Percentiles rank a stretch among this genome's conserved stretches.
Conservation (phyloP, 768 basidiomycete genomes). For the Mycena sanguinolenta region DNA sequence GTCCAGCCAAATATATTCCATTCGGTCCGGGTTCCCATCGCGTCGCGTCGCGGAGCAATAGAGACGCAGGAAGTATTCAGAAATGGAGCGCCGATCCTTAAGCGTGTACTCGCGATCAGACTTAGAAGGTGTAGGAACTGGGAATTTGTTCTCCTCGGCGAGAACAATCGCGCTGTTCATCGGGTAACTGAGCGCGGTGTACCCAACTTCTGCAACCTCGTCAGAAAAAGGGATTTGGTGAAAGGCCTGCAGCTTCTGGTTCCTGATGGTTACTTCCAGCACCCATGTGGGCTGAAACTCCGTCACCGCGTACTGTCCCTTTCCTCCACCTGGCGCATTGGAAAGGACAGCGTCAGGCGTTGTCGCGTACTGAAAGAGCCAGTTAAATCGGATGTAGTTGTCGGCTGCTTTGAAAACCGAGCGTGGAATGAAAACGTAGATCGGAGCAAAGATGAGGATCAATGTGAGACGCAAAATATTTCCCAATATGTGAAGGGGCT, state of each 20-base stretch:
- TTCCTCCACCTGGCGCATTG: too few species aligned
- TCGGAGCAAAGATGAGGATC: too few species aligned
- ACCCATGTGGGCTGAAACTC: not conserved
- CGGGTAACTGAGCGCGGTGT: not conserved
- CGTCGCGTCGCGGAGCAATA: not conserved
- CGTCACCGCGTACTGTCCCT: too few species aligned
- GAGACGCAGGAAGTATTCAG: not conserved
- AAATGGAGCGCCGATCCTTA: not conserved
- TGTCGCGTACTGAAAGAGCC: too few species aligned
- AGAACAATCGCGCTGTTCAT: not conserved
- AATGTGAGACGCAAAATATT: too few species aligned
- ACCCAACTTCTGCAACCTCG: not conserved
- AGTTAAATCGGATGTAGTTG: too few species aligned
- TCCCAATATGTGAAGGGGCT: too few species aligned
- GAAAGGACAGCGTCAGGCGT: too few species aligned
- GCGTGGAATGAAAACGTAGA: too few species aligned
- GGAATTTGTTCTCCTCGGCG: too few species aligned
- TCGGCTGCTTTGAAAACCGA: too few species aligned
- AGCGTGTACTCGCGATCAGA: not conserved
- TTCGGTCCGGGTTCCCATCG: not conserved
- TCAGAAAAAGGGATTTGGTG: not conserved
- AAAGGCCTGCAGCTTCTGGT: not conserved
- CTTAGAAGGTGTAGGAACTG: too few species aligned
- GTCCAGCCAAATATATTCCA: constrained; percentile 1
- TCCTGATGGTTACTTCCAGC: not conserved